These are phyloP conservation scores for Sisymbrium irio DNA, from an alignment of 345 rosid species.

Conservation along the genomic window DNA sequence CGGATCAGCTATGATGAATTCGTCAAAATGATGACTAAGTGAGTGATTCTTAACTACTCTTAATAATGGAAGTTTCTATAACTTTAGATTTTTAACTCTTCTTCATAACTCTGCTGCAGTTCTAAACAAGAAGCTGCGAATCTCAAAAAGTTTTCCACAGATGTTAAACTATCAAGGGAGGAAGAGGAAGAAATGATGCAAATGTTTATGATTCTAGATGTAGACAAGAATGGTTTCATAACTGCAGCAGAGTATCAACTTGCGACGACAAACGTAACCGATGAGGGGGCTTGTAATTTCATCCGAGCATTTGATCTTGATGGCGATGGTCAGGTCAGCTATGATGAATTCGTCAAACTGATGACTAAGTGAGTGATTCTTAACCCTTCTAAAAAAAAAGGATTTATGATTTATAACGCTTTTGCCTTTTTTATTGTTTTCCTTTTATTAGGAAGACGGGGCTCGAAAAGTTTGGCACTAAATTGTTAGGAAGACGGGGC, in stretches of 20 bases:
- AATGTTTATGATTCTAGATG: constrained; percentile 47
- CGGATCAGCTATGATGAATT: constrained; percentile 53
- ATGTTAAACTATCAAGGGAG: neutral
- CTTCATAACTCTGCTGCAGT: too few relatives aligned
- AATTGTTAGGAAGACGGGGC: too few relatives aligned
- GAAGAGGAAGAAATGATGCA: constrained; percentile 46
- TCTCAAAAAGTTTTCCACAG: neutral
- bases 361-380: constrained; percentile 45
- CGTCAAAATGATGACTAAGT: constrained; percentile 53
- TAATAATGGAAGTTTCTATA: neutral
- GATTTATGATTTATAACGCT: too few relatives aligned
- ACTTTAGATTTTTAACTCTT: neutral
- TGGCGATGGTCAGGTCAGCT: constrained; percentile 56
- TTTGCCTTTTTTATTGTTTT: neutral
- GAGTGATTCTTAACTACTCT: constrained; percentile 27
- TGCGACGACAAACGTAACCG: constrained; percentile 40
- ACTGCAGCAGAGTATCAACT: constrained; percentile 50
- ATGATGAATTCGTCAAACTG: constrained; percentile 51
- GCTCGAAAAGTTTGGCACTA: neutral
- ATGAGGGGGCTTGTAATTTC: constrained; percentile 51
- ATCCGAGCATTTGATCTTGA: constrained; percentile 47
- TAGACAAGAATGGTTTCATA: constrained; percentile 52
- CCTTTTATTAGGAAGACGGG: neutral
- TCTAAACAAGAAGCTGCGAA: neutral
- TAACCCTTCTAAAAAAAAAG: neutral